Conservation (phyloP, 2,329 filamentous ascomycete genomes). For the Ophiobolus disseminans region DNA sequence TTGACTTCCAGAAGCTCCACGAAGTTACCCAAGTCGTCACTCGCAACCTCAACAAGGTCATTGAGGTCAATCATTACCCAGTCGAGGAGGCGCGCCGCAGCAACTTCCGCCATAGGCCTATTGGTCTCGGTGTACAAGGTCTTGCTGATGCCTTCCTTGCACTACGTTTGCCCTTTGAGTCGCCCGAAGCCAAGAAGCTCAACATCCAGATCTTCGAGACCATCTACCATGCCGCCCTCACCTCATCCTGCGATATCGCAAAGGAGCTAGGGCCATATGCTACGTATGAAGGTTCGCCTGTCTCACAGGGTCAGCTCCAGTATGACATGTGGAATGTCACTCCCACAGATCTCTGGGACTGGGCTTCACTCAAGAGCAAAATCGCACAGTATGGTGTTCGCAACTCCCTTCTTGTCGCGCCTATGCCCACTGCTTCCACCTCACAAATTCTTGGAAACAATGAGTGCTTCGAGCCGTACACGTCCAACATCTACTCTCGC, state of each 20-base stretch:
- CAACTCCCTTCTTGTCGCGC: slow-evolving; percentile 93
- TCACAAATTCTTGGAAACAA: slow-evolving; percentile 99
- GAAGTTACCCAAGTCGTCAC: slow-evolving; percentile 92
- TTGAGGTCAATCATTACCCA: slow-evolving; percentile 98
- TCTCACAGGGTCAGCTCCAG: slow-evolving; percentile 94
- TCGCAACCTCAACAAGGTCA: slow-evolving; percentile 96
- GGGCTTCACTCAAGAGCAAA: slow-evolving; percentile 84
- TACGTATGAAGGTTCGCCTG: slow-evolving; percentile 90
- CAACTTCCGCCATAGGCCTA: slow-evolving; percentile 96
- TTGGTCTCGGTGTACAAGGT: slow-evolving; percentile 96
- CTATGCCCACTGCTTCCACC: slow-evolving; percentile 97
- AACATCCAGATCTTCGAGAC: slow-evolving; percentile 99
- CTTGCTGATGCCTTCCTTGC: slow-evolving; percentile 98
- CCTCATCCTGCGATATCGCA: slow-evolving; percentile 85
- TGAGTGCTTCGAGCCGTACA: slow-evolving; percentile 99
- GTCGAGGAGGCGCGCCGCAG: slow-evolving; percentile 91
- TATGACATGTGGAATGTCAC: slow-evolving; percentile 99
- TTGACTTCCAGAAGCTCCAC: slow-evolving; percentile 97
- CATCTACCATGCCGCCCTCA: slow-evolving; percentile 95
- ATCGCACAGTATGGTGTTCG: slow-evolving; percentile 93
- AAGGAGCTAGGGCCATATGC: slow-evolving; percentile 84
- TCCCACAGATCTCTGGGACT: slow-evolving; percentile 95
- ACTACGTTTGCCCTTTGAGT: slow-evolving; percentile 95
- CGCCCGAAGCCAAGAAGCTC: slow-evolving; percentile 87
- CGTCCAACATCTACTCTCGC: slow-evolving; percentile 98